These are phyloP conservation scores for Lodderomyces oxycetoniae DNA, from an alignment of 1,139 yeast species.

Conservation along the genomic window DNA sequence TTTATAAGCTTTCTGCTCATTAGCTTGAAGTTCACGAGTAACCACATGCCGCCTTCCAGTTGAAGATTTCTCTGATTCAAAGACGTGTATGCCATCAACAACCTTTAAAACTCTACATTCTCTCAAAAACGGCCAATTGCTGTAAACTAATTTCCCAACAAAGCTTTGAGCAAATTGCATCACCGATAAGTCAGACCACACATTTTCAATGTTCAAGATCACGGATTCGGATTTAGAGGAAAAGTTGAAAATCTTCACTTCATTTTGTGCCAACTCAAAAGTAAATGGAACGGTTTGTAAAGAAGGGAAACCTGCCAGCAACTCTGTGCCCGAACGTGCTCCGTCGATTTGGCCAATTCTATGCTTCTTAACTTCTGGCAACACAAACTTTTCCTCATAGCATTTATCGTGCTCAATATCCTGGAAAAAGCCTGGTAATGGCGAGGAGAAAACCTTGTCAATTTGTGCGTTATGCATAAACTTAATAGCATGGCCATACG, in stretches of 20 bases:
- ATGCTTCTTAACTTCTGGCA: slow-evolving; percentile 48
- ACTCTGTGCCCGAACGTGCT: slow-evolving; percentile 63
- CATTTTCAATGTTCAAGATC: slow-evolving; percentile 57
- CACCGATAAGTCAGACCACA: slow-evolving; percentile 43
- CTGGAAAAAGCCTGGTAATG: slow-evolving; percentile 71
- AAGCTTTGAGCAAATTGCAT: slow-evolving; percentile 57
- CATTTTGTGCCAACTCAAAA: slow-evolving; percentile 48
- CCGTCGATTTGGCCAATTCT: slow-evolving; percentile 62
- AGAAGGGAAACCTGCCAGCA: slow-evolving; percentile 89
- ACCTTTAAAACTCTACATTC: slow-evolving; percentile 73
- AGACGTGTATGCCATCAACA: slow-evolving; percentile 47
- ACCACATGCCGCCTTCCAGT: slow-evolving; percentile 30
- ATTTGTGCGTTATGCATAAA: slow-evolving; percentile 77
- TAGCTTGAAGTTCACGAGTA: slow-evolving; percentile 35
- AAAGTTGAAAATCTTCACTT: slow-evolving; percentile 75
- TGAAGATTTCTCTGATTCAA: slow-evolving; percentile 37
- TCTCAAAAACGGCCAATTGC: slow-evolving; percentile 84
- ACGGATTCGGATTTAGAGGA: slow-evolving; percentile 82
- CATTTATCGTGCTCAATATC: slow-evolving; percentile 80
- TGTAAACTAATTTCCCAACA: slow-evolving; percentile 58
- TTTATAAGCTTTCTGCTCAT: slow-evolving; percentile 40
- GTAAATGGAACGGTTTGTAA: slow-evolving; percentile 64
- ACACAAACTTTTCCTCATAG: slow-evolving; percentile 50
- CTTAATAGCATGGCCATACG: slow-evolving; percentile 63
- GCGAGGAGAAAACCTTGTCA: slow-evolving; percentile 65